phyloP scores from a whole-genome alignment of 306 rosid genomes.

The Acmispon strigosus region DNA sequence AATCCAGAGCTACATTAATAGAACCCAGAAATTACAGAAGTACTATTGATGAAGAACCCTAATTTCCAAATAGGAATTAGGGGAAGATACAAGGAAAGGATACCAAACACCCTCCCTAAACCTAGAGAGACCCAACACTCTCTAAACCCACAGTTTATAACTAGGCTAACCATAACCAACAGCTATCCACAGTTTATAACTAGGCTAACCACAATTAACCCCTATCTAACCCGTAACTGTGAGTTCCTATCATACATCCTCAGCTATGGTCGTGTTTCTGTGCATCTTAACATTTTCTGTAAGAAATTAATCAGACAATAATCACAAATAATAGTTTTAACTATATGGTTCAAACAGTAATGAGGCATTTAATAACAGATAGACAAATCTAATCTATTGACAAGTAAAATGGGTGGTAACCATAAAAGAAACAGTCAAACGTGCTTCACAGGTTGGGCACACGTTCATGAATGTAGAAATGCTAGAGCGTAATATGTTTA shows the following conservation, averaged over 20 bases:
- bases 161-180: too few species aligned
- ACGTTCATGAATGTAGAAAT: neutral
- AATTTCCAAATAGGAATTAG: too few species aligned
- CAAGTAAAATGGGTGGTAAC: neutral
- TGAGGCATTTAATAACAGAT: neutral
- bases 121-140: too few species aligned
- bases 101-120: too few species aligned
- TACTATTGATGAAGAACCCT: too few species aligned
- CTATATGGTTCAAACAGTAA: neutral
- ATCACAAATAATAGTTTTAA: neutral
- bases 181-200: too few species aligned
- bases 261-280: neutral
- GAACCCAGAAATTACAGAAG: too few species aligned
- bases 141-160: too few species aligned
- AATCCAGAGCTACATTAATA: neutral
- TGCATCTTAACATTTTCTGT: neutral
- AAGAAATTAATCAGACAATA: neutral
- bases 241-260: too few species aligned
- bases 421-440: neutral
- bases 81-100: too few species aligned
- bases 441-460: neutral
- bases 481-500: neutral
- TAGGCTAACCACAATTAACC: too few species aligned
- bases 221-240: too few species aligned
- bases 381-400: neutral